A percentile compares a stretch with the other conserved stretches of the same genome.
These are phyloP conservation scores for Fistulinella prunicolor DNA, from an alignment of 768 basidiomycete species.

Conservation along the genomic window DNA sequence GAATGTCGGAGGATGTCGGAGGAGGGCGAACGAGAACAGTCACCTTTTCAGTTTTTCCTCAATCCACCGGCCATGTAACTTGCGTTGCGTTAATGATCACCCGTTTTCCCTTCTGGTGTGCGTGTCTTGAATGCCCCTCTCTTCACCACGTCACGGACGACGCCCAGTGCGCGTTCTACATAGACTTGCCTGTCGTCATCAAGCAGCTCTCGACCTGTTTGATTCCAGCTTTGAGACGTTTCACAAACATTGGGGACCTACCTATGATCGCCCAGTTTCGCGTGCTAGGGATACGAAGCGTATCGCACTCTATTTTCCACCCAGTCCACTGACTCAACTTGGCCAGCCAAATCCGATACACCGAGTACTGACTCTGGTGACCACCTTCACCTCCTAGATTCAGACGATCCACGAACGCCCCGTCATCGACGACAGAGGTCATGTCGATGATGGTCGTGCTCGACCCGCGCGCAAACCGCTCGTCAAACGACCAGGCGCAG, in stretches of 20 bases:
- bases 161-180: slow-evolving; percentile 43
- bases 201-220: slow-evolving; percentile 28
- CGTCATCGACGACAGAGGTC: slow-evolving; percentile 15
- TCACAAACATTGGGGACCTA: slow-evolving; percentile 34
- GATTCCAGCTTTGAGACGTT: neutral
- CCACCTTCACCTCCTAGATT: slow-evolving; percentile 63
- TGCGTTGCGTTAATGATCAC: slow-evolving; percentile 17
- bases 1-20: slow-evolving; percentile 51
- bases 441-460: slow-evolving; percentile 24
- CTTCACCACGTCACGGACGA: slow-evolving; percentile 53
- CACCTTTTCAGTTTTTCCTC: slow-evolving; percentile 20
- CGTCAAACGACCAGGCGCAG: slow-evolving; percentile 82
- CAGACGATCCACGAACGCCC: slow-evolving; percentile 40
- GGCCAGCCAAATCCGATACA: slow-evolving; percentile 87
- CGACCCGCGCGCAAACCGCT: slow-evolving; percentile 53
- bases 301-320: slow-evolving; percentile 86
- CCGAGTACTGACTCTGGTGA: slow-evolving; percentile 67
- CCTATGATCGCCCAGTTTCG: slow-evolving; percentile 91
- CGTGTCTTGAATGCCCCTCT: slow-evolving; percentile 73
- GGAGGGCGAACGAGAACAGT: slow-evolving; percentile 30
- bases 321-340: slow-evolving; percentile 69
- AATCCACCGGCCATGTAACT: slow-evolving; percentile 6
- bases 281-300: slow-evolving; percentile 86
- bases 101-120: slow-evolving; percentile 65
- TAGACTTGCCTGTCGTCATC: slow-evolving; percentile 10